A percentile compares a stretch with the other conserved stretches of the same genome.
Evolutionary conservation across 2,329 filamentous ascomycete genomes (phyloP).

Genomic region (Plenodomus biglobosus): DNA sequence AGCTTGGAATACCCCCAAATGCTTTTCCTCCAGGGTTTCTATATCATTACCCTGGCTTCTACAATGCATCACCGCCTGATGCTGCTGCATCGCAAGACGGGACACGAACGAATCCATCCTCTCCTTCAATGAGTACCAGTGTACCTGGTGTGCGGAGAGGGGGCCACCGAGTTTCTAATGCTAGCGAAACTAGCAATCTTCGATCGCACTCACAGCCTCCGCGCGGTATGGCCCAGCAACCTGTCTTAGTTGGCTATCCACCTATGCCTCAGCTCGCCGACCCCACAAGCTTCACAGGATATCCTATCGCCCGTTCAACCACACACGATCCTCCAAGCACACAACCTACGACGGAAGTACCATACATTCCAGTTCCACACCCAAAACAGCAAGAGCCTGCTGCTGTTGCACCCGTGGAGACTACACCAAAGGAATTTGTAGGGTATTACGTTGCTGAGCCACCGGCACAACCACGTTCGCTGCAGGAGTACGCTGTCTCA

Average conservation of each 20-base stretch:
- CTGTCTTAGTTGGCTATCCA: slow-evolving; percentile 46
- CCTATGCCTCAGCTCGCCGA: slow-evolving; percentile 39
- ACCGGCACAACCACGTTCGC: slow-evolving; percentile 38
- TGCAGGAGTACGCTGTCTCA: slow-evolving; percentile 42
- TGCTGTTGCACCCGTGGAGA: slow-evolving; percentile 19
- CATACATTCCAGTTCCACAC: slow-evolving; percentile 22
- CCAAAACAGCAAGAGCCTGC: slow-evolving; percentile 20
- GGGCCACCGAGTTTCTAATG: slow-evolving; percentile 47
- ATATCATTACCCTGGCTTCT: slow-evolving; percentile 51
- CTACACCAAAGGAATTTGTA: slow-evolving; percentile 53
- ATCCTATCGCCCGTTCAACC: slow-evolving; percentile 39
- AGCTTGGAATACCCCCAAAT: slow-evolving; percentile 32
- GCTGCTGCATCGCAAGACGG: slow-evolving; percentile 46
- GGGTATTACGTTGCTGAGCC: slow-evolving; percentile 54
- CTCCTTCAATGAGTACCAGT: slow-evolving; percentile 50
- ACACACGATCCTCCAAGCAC: slow-evolving; percentile 26
- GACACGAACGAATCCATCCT: slow-evolving; percentile 52
- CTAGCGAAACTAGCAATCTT: slow-evolving; percentile 47
- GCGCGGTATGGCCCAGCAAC: slow-evolving; percentile 46
- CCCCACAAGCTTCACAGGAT: slow-evolving; percentile 32
- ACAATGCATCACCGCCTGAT: slow-evolving; percentile 43
- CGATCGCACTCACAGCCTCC: slow-evolving; percentile 56
- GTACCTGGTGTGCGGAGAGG: slow-evolving; percentile 48
- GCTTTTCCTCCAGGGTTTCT: slow-evolving; percentile 46
- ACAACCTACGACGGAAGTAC: slow-evolving; percentile 22